A percentile compares a stretch with the other conserved stretches of the same genome.
phyloP scores from a whole-genome alignment of 2,329 filamentous ascomycete genomes.

The Davidsoniella virescens region DNA sequence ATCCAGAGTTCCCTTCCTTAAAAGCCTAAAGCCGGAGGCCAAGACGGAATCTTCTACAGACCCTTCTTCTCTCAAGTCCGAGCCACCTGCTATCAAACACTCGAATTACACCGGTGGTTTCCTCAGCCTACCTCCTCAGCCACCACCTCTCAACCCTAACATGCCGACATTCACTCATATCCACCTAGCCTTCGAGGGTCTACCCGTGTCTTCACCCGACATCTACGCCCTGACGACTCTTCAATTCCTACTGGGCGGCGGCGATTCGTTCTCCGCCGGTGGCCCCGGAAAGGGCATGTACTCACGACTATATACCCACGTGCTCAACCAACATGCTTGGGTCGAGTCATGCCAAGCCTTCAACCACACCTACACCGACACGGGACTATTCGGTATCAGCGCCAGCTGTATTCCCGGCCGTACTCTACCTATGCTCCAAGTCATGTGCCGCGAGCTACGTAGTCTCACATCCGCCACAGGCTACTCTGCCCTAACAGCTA shows the following conservation, averaged over 20 bases:
- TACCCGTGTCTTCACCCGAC: slow-evolving; percentile 77
- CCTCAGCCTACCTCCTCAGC: slow-evolving; percentile 66
- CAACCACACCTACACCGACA: slow-evolving; percentile 95
- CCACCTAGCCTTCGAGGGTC: slow-evolving; percentile 86
- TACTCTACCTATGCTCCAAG: slow-evolving; percentile 73
- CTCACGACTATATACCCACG: slow-evolving; percentile 90
- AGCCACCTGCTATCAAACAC: slow-evolving; percentile 50
- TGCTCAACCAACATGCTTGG: slow-evolving; percentile 94
- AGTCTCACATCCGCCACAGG: slow-evolving; percentile 61
- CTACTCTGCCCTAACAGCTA: slow-evolving; percentile 51
- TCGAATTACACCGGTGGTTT: slow-evolving; percentile 74
- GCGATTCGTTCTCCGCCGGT: slow-evolving; percentile 90
- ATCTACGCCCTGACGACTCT: slow-evolving; percentile 94
- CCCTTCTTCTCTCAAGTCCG: slow-evolving; percentile 25
- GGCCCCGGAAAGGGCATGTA: slow-evolving; percentile 99
- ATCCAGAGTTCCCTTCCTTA: slow-evolving; percentile 77
- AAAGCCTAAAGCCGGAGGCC: slow-evolving; percentile 63
- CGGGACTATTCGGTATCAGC: slow-evolving; percentile 85
- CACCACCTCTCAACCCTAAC: slow-evolving; percentile 60
- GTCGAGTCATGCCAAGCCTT: slow-evolving; percentile 91
- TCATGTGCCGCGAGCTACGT: slow-evolving; percentile 83
- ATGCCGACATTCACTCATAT: slow-evolving; percentile 77
- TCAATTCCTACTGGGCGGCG: slow-evolving; percentile 88
- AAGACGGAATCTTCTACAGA: slow-evolving; percentile 30
- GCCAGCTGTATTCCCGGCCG: slow-evolving; percentile 68